Conservation (phyloP, 805 yeast genomes). For the Nakazawaea ishiwadae region DNA sequence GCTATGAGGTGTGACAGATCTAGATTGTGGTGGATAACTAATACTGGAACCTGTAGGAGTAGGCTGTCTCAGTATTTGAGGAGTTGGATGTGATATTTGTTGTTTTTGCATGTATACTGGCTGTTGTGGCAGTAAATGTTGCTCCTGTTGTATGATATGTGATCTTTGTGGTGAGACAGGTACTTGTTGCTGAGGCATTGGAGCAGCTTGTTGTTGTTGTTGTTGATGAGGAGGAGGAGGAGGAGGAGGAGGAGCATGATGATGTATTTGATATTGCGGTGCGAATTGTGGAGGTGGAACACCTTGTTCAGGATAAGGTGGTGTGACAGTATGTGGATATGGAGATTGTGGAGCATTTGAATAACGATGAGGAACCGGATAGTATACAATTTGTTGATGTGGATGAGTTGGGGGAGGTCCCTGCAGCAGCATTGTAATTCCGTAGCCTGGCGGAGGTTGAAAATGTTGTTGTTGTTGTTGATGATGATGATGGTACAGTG, state of each 20-base stretch:
- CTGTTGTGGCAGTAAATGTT: conserved; percentile 11
- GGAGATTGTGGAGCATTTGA: conserved; percentile 12
- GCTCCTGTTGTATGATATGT: conserved; percentile 9
- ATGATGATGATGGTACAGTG: conserved; percentile 13
- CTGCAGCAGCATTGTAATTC: conserved; percentile 8
- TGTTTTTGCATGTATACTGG: too few relatives aligned
- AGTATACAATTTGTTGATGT: conserved; percentile 7
- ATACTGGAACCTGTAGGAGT: conserved; percentile 9
- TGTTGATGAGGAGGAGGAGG: too few relatives aligned
- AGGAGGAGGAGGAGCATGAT: background rate
- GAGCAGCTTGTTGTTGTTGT: conserved; percentile 9
- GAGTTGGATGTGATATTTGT: conserved; percentile 14
- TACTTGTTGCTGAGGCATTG: too few relatives aligned
- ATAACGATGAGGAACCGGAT: conserved; percentile 12
- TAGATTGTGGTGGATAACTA: background rate
- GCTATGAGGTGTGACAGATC: conserved; percentile 3
- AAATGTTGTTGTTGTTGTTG: conserved; percentile 13
- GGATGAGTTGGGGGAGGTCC: conserved; percentile 3
- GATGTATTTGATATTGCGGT: background rate
- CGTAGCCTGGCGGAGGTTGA: background rate
- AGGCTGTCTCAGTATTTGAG: conserved; percentile 16
- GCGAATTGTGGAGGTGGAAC: background rate
- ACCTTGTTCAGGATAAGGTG: conserved; percentile 2
- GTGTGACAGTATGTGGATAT: conserved; percentile 5
- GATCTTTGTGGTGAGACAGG: conserved; percentile 20